A percentile compares a stretch with the other conserved stretches of the same genome.
Conservation (phyloP, 2,329 filamentous ascomycete genomes). For the Aspergillus niger region DNA sequence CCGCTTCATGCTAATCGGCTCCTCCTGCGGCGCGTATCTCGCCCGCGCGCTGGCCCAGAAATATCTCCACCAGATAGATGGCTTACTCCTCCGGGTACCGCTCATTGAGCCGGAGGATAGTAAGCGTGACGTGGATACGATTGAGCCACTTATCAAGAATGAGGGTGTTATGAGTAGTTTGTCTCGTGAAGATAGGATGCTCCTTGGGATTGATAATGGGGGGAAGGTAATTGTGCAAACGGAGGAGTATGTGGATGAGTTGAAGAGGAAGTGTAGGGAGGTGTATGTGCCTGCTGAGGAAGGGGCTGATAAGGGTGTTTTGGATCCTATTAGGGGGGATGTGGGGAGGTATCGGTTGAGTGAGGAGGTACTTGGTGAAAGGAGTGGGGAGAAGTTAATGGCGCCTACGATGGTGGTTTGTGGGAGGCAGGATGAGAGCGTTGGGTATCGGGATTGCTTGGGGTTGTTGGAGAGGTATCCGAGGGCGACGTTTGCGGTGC, state of each 20-base stretch:
- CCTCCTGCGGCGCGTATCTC: constrained; percentile 33
- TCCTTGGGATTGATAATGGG: constrained; percentile 9
- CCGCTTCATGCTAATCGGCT: constrained; percentile 29
- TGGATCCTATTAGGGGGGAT: constrained; percentile 31
- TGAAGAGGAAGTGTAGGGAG: constrained; percentile 26
- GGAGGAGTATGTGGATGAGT: constrained; percentile 24
- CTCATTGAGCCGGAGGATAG: constrained; percentile 28
- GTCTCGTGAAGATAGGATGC: constrained; percentile 22
- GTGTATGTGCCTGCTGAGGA: constrained; percentile 20
- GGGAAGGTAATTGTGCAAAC: constrained; percentile 31
- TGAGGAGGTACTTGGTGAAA: constrained; percentile 8
- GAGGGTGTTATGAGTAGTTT: constrained; percentile 27
- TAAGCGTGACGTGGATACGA: constrained; percentile 28
- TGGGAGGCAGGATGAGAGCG: constrained; percentile 30
- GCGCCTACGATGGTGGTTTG: constrained; percentile 33
- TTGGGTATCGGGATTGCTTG: constrained; percentile 34
- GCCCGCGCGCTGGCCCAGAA: constrained; percentile 31
- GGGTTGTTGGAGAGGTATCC: constrained; percentile 32
- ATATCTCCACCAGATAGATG: constrained; percentile 28
- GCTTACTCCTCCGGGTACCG: constrained; percentile 31
- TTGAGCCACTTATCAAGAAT: constrained; percentile 27
- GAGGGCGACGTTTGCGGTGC: constrained; percentile 27
- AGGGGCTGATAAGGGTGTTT: constrained; percentile 23
- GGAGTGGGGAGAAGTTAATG: constrained; percentile 21
- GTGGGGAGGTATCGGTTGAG: constrained; percentile 24